Evolutionary conservation across 768 basidiomycete species (phyloP).

Genomic region (Trametes cinnabarina): DNA sequence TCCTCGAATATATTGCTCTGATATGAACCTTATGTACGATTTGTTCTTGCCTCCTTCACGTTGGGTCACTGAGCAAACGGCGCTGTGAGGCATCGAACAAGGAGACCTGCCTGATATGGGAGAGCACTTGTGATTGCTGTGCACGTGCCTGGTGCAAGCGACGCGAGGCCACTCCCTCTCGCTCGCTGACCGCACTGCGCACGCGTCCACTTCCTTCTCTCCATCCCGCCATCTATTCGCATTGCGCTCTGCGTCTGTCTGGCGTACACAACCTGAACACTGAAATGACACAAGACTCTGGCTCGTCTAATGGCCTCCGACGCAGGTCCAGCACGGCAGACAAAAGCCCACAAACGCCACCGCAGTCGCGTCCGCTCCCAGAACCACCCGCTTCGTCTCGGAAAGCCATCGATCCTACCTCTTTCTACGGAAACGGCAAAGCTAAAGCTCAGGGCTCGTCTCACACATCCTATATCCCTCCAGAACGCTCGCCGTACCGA

Average conservation of each 20-base stretch:
- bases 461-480: constrained; percentile 34
- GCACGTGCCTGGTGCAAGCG: constrained; percentile 1
- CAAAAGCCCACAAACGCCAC: constrained; percentile 13
- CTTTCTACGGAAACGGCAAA: constrained; percentile 16
- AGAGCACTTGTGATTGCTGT: neutral
- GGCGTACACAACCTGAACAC: no score
- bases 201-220: neutral
- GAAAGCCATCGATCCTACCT: constrained; percentile 5
- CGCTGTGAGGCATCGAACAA: neutral
- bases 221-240: no score
- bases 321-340: neutral
- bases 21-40: no score
- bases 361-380: constrained; percentile 3
- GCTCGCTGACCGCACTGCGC: neutral
- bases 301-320: constrained; percentile 6
- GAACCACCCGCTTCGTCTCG: neutral
- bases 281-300: constrained; percentile 12
- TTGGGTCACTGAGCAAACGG: no score
- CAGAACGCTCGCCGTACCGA: constrained; percentile 27
- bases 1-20: no score
- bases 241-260: no score
- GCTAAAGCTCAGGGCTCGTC: constrained; percentile 31
- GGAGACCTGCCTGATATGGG: constrained; percentile 6
- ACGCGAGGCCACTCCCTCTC: neutral
- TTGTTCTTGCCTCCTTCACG: no score